phyloP scores from a whole-genome alignment of 345 rosid genomes.

The Geranium brycei region DNA sequence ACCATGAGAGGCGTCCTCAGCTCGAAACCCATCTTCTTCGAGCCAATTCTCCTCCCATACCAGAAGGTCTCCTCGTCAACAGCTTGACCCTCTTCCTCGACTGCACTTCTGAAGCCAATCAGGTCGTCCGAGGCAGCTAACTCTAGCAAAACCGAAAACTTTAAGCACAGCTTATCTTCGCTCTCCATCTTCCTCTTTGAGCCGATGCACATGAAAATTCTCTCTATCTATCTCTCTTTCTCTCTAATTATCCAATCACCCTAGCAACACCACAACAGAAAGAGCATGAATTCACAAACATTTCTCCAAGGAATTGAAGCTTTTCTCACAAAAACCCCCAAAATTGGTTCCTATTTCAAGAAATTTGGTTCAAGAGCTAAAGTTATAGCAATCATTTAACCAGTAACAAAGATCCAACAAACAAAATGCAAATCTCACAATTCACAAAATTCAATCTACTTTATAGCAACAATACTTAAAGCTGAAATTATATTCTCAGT shows the following conservation, averaged over 20 bases:
- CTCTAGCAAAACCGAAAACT: constrained; percentile 47
- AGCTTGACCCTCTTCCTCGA: constrained; percentile 42
- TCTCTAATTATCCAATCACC: background rate
- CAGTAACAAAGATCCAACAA: background rate
- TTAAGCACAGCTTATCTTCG: constrained; percentile 15
- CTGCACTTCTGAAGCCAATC: constrained; percentile 35
- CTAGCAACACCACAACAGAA: background rate
- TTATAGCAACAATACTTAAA: too few relatives aligned
- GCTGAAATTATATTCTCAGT: too few relatives aligned
- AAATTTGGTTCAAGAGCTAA: background rate
- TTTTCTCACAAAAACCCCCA: background rate
- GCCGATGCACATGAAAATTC: constrained; percentile 20
- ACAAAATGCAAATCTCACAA: too few relatives aligned
- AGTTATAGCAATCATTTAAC: background rate
- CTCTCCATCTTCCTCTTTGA: constrained; percentile 25
- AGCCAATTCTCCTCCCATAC: constrained; percentile 62
- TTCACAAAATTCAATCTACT: background rate
- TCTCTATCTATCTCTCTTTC: background rate
- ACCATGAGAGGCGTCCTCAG: constrained; percentile 83
- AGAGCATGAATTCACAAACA: background rate
- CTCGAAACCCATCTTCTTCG: constrained; percentile 50
- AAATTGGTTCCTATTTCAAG: too few relatives aligned
- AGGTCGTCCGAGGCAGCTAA: constrained; percentile 63
- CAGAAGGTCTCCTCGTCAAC: constrained; percentile 51
- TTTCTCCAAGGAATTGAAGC: background rate